Conservation (phyloP, 495 filamentous ascomycete genomes). For the Xylaria intraflava region DNA sequence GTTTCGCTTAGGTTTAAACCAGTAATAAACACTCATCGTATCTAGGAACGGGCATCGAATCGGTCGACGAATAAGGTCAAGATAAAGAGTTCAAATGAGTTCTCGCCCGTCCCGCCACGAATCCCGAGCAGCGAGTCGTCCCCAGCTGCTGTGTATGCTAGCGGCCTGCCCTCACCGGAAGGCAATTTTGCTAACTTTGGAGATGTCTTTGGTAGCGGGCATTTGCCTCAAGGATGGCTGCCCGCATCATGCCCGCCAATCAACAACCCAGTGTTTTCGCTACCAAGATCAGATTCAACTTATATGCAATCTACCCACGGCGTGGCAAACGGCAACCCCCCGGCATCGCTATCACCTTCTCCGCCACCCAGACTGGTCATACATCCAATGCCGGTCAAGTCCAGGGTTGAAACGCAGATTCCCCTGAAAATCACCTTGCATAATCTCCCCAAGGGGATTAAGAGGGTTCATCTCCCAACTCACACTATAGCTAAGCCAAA, state of each 20-base stretch:
- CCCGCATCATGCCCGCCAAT: slow-evolving; percentile 2
- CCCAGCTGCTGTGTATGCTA: slow-evolving; percentile 42
- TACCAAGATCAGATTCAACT: slow-evolving; percentile 13
- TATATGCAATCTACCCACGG: slow-evolving; percentile 9
- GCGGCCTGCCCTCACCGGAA: slow-evolving; percentile 48
- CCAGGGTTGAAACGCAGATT: slow-evolving; percentile 92
- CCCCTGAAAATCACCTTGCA: slow-evolving; percentile 68
- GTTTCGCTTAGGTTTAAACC: slow-evolving; percentile 1
- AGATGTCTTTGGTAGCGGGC: slow-evolving; percentile 9
- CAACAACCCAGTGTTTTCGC: background rate
- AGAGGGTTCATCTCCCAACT: slow-evolving; percentile 74
- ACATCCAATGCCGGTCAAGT: slow-evolving; percentile 67
- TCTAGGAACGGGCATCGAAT: slow-evolving; percentile 34
- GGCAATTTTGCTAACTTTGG: slow-evolving; percentile 14
- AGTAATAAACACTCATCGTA: slow-evolving; percentile 9
- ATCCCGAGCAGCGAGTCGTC: slow-evolving; percentile 41
- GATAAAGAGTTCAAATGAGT: slow-evolving; percentile 39
- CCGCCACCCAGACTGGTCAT: slow-evolving; percentile 34
- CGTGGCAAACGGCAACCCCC: slow-evolving; percentile 12
- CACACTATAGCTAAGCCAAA: slow-evolving; percentile 91
- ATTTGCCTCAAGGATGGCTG: slow-evolving; percentile 15
- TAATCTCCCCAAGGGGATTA: slow-evolving; percentile 64
- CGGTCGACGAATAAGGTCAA: slow-evolving; percentile 32
- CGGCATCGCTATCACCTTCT: slow-evolving; percentile 1
- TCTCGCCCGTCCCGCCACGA: slow-evolving; percentile 42